Base-by-base conservation (phyloP, 495 filamentous ascomycete genomes). In the Trichoderma gamsii region DNA sequence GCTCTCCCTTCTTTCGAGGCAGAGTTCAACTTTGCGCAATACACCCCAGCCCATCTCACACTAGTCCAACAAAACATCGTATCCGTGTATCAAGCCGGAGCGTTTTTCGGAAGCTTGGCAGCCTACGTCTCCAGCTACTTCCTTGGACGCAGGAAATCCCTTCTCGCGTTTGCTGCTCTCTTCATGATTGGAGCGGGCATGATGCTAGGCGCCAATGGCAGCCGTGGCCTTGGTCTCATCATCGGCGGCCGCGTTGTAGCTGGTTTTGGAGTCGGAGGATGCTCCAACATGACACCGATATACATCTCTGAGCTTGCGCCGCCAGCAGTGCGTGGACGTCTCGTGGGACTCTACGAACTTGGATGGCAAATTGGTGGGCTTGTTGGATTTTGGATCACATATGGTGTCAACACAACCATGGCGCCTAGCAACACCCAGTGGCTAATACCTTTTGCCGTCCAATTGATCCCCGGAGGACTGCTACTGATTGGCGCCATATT, bases 351-450 rank as follows among this genome's bases (percentile, higher is more conserved):
- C 32, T 92, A 89, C 72, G 88, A 91, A 75, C 76, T 90, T 49
- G 87, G 88, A 13, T 90, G 88, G 86, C 89, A 91, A 75, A 81
- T 89, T 71, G 89, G 88, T 63, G 88, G 88, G 16, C 76, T 92
- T 29, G 83, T 89, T n/a, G 89, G 89, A 4, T 91, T 90, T 71
- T 90, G 86, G 86, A 88, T 90, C 72, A 89, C 89, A 71, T 84
- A 84, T 69, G 84, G 83, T 49, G 76, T 86, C 63, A 76, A 73
- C 46, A 74, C 77, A 61, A 83, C 80, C 0, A 75, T 84, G 68
- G 73, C 77, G 2, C 74, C 80, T 9, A 79, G 72, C 35, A 76
- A 77, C 64, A 77, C 74, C 7, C 84, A 86, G 72, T 86, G 85
- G 84, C 70, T 84, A 51, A 81, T 88, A 68, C 77, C 85, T 4